Percentiles rank a stretch among this genome's conserved stretches.
phyloP scores from a whole-genome alignment of 2,329 filamentous ascomycete genomes.

The Penicillium sp. region DNA sequence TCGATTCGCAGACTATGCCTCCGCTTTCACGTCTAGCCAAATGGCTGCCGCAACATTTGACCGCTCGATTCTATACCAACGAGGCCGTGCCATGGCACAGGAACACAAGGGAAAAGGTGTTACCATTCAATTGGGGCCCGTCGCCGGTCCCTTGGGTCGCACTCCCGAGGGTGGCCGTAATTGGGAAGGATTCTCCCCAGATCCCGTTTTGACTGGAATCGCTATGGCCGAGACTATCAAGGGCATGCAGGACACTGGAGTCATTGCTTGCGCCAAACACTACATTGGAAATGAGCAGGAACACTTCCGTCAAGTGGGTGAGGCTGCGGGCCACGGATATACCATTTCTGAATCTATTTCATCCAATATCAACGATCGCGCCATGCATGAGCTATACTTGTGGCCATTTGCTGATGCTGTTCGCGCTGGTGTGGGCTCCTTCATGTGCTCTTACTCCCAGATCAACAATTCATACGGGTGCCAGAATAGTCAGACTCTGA shows the following conservation, averaged over 20 bases:
- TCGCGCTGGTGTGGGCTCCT: constrained; percentile 63
- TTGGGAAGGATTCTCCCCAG: constrained; percentile 52
- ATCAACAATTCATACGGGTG: constrained; percentile 56
- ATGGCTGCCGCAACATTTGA: constrained; percentile 24
- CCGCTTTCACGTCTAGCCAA: constrained; percentile 21
- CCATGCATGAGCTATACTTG: constrained; percentile 74
- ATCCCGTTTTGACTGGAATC: constrained; percentile 52
- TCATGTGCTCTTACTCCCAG: constrained; percentile 54
- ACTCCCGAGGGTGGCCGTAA: constrained; percentile 23
- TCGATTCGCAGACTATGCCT: constrained; percentile 23
- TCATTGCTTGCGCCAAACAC: constrained; percentile 35
- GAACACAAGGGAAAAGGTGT: constrained; percentile 26
- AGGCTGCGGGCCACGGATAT: constrained; percentile 4
- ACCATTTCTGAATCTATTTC: constrained; percentile 13
- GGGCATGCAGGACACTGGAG: constrained; percentile 62
- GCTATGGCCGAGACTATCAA: constrained; percentile 52
- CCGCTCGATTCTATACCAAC: constrained; percentile 14
- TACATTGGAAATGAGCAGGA: constrained; percentile 72
- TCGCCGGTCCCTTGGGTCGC: constrained; percentile 49
- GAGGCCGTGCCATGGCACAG: constrained; percentile 21
- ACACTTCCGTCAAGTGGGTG: constrained; percentile 20
- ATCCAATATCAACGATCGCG: constrained; percentile 70
- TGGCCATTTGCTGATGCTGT: constrained; percentile 79
- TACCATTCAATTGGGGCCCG: constrained; percentile 19
- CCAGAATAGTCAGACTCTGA: constrained; percentile 38